Base-by-base conservation (phyloP, 768 basidiomycete genomes). In the Naematelia encephala region DNA sequence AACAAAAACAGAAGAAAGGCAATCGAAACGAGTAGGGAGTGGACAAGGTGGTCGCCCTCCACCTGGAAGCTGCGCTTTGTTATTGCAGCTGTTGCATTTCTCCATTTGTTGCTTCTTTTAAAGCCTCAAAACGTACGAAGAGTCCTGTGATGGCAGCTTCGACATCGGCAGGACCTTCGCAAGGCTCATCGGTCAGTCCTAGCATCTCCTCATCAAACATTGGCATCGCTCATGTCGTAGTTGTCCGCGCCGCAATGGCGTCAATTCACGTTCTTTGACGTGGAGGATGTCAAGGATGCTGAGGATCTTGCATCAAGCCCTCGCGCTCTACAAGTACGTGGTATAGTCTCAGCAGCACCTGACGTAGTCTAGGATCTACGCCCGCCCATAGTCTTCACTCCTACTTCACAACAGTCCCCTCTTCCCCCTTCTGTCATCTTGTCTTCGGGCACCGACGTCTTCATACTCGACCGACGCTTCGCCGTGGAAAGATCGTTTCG, bases 251-350 rank as follows among this genome's bases (percentile, higher is more conserved):
- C 64, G 5, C 74, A 93, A 89, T 90, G 88, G 85, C 83, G 88
- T 51, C 89, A 91, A 71, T 94, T 94, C 79, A 81, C 85, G 2
- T 96, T 96, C 84, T 97, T 96, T 71, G 86, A 91, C 63, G 80
- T 82, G 12, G 82, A 84, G 3, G 83, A 85, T 11, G 85, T 92
- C 62, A 90, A 86, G 74, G 90, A 91, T 68, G 80, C 82, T 1
- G 85, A 92, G 67, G 88, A 94, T 72, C 80, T 89, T 13, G 82
- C 84, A 1, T 84, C 82, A 57, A 77, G 86, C 0, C 91, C 91
- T 0, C 86, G 89, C 54, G 82, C 91, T 22, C 85, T 94, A 82
- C 86, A 86, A 75, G 89, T 87, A 66, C 43, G 66, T 54, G 54
- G 23, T n/a, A 12, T 14, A 43, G 13, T 52, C 16, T 34, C 56